Evolutionary conservation across 164 flowering plant genomes (phyloP).

Genomic region (Tinospora cordifolia): DNA sequence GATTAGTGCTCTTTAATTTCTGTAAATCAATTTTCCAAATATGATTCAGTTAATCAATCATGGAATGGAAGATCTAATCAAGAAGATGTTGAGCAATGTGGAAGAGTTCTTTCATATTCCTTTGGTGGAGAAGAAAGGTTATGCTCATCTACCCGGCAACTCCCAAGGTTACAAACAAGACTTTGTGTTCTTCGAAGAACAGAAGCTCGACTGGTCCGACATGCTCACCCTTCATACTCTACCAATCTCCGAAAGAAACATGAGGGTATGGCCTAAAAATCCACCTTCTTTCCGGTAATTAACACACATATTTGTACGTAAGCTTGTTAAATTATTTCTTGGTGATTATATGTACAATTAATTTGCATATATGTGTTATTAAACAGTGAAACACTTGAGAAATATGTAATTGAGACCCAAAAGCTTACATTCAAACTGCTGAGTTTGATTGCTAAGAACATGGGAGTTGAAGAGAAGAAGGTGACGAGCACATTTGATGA

Average conservation of each 20-base stretch:
- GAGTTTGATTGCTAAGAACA: conserved; percentile 4
- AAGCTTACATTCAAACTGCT: background rate
- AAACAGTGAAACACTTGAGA: background rate
- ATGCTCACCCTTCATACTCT: background rate
- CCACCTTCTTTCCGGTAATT: conserved; percentile 1
- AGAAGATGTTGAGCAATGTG: background rate
- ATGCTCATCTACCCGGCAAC: background rate
- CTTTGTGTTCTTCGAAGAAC: conserved; percentile 6
- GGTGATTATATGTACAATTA: no score
- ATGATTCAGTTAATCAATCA: no score
- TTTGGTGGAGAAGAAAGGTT: conserved; percentile 6
- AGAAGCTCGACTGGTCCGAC: conserved; percentile 15
- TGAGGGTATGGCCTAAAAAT: background rate
- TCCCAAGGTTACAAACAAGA: conserved; percentile 11
- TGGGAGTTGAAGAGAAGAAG: background rate
- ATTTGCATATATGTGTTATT: no score
- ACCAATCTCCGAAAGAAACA: background rate
- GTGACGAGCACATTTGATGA: background rate
- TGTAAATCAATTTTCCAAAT: background rate
- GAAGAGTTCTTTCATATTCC: conserved; percentile 3
- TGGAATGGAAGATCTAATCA: background rate
- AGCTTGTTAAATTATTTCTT: no score
- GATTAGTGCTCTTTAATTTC: background rate
- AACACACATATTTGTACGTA: no score
- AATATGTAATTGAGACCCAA: background rate